Evolutionary conservation across 306 rosid species (phyloP), one percentile per base, ranked within the genome.

Genomic region (Ziziphus jujuba): DNA sequence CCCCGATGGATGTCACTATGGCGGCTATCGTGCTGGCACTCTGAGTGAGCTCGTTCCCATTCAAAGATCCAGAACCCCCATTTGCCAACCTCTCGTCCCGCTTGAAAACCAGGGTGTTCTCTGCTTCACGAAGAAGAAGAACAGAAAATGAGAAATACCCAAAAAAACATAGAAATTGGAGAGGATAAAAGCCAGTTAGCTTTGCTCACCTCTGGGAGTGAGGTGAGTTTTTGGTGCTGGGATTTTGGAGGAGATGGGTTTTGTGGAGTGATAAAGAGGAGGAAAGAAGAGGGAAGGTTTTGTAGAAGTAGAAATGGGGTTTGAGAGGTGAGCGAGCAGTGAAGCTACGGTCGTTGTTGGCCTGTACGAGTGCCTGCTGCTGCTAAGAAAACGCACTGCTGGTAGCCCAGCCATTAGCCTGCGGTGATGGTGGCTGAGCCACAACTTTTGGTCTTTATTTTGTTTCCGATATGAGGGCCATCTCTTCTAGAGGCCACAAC

Each of bases 1-100:
- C 95, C 4, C 97, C 97, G 21, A 87, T 2, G 12, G 99, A 77
- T 0, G 99, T 93, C 23, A 93, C 97, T 12, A 93, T 85, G 75
- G 99, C 97, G 11, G 87, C 99, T 61, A 93, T 93, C 19, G 96
- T 89, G 77, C 79, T 81, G 9, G 73, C 24, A 47, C 49, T 73
- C 44, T 75, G 74, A 9, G 60, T 24, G 20, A 10, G 70, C 16
- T 51, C 68, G 21, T 50, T 38, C 57, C 65, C 80, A 34, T 14
- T 23, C 34, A 6, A 22, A 3, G 61, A 63, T 45, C 24, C 69
- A 2, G 69, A 43, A 59, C 69, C 76, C 34, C 22, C 36, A 14
- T 31, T 6, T 25, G 15, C 56, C n/a, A 89, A 54, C 6, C 97
- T 88, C 63, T 87, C 92, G 75, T 89, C 98, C 72, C 51, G 66